Evolutionary conservation across 345 rosid genomes (phyloP).

Genomic region (Bruguiera sexangula): DNA sequence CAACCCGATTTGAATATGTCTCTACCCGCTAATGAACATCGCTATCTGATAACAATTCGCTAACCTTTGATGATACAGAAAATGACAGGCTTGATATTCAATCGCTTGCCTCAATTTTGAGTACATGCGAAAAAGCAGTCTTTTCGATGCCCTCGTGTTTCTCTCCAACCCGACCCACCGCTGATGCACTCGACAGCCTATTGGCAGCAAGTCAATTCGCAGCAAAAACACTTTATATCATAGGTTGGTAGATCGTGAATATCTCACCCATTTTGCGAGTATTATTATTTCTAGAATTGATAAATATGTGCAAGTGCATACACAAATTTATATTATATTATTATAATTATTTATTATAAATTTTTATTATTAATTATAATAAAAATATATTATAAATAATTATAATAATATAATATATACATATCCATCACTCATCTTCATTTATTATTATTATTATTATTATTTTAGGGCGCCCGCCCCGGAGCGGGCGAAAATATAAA

Average conservation of each 20-base stretch:
- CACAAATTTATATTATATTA: neutral
- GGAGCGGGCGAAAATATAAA: neutral
- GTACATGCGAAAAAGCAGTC: neutral
- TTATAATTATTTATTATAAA: neutral
- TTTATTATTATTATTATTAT: too few species aligned
- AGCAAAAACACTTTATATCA: neutral
- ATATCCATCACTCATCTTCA: too few species aligned
- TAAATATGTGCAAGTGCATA: too few species aligned
- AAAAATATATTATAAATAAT: too few species aligned
- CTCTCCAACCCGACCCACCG: conserved; percentile 8
- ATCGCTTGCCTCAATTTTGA: neutral
- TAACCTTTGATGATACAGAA: neutral
- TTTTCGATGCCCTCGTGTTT: conserved; percentile 9
- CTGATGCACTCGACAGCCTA: neutral
- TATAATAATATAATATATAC: too few species aligned
- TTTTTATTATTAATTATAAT: neutral
- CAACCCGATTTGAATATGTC: conserved; percentile 1
- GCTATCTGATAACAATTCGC: conserved; percentile 5
- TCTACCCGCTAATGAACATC: neutral
- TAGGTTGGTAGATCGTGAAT: neutral
- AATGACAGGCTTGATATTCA: neutral
- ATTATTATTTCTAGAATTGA: neutral
- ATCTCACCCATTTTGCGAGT: neutral
- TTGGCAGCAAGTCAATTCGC: conserved; percentile 10
- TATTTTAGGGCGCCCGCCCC: too few species aligned